phyloP scores from a whole-genome alignment of 768 basidiomycete genomes.

The Mycena venus region DNA sequence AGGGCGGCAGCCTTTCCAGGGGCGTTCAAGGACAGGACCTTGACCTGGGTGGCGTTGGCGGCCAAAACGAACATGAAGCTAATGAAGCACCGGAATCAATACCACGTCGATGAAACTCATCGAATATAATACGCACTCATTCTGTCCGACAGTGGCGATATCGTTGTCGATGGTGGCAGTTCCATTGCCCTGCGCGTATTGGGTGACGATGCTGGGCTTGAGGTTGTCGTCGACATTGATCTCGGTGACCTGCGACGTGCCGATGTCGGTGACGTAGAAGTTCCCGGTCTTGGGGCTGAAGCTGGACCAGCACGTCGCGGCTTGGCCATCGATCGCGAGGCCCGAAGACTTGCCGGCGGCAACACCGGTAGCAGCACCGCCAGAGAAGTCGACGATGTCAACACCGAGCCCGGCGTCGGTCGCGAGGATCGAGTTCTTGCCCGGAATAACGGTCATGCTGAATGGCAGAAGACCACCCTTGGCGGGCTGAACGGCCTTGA shows the following conservation, averaged over 20 bases:
- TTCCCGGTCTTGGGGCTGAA: constrained; percentile 57
- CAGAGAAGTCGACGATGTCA: constrained; percentile 53
- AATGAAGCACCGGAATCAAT: not conserved
- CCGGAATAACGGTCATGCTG: constrained; percentile 59
- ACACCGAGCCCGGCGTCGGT: constrained; percentile 56
- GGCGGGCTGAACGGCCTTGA: constrained; percentile 50
- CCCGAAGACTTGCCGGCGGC: constrained; percentile 44
- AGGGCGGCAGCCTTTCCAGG: constrained; percentile 41
- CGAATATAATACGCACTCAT: constrained; percentile 46
- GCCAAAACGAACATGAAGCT: constrained; percentile 48
- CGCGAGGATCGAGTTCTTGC: constrained; percentile 55
- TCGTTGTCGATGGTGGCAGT: constrained; percentile 57
- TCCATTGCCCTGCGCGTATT: constrained; percentile 53
- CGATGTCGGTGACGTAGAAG: constrained; percentile 61
- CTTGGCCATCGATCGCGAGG: constrained; percentile 53
- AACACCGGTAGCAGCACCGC: constrained; percentile 44
- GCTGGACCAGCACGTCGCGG: constrained; percentile 59
- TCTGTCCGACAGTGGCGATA: constrained; percentile 51
- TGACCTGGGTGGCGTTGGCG: constrained; percentile 42
- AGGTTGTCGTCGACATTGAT: constrained; percentile 61
- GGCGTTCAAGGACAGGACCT: constrained; percentile 43
- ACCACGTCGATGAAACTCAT: not conserved
- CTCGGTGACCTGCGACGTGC: constrained; percentile 57
- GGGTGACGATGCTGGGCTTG: constrained; percentile 59
- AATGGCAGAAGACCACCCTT: constrained; percentile 62